Evolutionary conservation across 176 grass and related monocot genomes (phyloP).

Genomic region (Avena insularis): DNA sequence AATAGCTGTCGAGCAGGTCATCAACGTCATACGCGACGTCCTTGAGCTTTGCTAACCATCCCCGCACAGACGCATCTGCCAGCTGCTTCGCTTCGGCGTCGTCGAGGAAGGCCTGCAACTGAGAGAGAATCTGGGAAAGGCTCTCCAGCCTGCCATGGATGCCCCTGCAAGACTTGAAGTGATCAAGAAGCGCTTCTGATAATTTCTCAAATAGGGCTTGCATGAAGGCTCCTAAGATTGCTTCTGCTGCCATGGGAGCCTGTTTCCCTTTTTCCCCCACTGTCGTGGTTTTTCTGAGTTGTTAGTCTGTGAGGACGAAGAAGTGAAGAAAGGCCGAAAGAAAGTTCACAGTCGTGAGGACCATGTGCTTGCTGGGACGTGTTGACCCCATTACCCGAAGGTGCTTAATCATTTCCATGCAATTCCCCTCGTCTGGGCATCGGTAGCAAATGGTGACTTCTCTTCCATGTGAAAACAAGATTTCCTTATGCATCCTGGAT

Average conservation of each 20-base stretch:
- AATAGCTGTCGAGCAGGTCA: slow-evolving; percentile 74
- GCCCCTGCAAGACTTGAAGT: slow-evolving; percentile 60
- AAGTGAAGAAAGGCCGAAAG: slow-evolving; percentile 16
- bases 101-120: slow-evolving; percentile 64
- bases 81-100: slow-evolving; percentile 76
- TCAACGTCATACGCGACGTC: slow-evolving; percentile 67
- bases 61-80: slow-evolving; percentile 48
- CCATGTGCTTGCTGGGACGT: slow-evolving; percentile 22
- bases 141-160: slow-evolving; percentile 55
- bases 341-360: not conserved
- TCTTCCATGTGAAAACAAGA: slow-evolving; percentile 19
- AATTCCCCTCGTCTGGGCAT: not conserved
- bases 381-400: slow-evolving; percentile 22
- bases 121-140: slow-evolving; percentile 53
- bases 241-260: slow-evolving; percentile 60
- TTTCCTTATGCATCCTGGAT: not conserved
- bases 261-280: slow-evolving; percentile 24
- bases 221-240: slow-evolving; percentile 74
- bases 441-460: not conserved
- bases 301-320: slow-evolving; percentile 19
- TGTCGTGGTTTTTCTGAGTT: slow-evolving; percentile 5
- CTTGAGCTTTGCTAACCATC: slow-evolving; percentile 74
- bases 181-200: slow-evolving; percentile 47
- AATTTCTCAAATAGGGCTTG: slow-evolving; percentile 79
- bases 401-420: slow-evolving; percentile 7